Evolutionary conservation across 768 basidiomycete species (phyloP).

Genomic region (Agrocybe chaxingu): DNA sequence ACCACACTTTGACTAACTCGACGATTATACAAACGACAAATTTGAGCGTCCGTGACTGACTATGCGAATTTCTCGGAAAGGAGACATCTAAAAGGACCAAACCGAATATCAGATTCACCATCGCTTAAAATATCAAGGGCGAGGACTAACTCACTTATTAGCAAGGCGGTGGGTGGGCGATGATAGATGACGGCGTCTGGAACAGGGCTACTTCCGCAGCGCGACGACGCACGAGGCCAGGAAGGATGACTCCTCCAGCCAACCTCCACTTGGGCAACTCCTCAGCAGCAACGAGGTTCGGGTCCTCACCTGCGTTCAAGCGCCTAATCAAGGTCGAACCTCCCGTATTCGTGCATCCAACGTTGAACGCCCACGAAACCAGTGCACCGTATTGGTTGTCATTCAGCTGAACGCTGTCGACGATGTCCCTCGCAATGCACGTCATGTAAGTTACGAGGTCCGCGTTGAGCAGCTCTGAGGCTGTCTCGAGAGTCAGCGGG

Average conservation of each 20-base stretch:
- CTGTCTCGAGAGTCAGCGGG: conserved; percentile 23
- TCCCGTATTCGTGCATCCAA: conserved; percentile 20
- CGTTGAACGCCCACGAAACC: conserved; percentile 25
- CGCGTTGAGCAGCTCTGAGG: conserved; percentile 19
- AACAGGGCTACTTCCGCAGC: conserved; percentile 24
- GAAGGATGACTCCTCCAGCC: conserved; percentile 21
- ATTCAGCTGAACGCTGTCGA: conserved; percentile 19
- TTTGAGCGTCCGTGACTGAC: too few species aligned
- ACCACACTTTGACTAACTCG: too few species aligned
- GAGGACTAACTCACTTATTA: neutral
- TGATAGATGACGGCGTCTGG: conserved; percentile 23
- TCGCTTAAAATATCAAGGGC: too few species aligned
- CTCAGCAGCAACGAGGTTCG: conserved; percentile 26
- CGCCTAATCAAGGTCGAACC: conserved; percentile 22
- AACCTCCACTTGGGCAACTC: conserved; percentile 28
- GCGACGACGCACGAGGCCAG: conserved; percentile 21
- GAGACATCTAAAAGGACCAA: too few species aligned
- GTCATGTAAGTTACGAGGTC: conserved; percentile 18
- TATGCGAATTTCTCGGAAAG: too few species aligned
- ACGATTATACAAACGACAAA: too few species aligned
- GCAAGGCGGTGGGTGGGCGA: conserved; percentile 19
- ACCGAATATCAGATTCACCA: too few species aligned
- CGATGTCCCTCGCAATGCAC: conserved; percentile 21
- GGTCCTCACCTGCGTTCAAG: conserved; percentile 24
- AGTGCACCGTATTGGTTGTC: conserved; percentile 30